Percentiles rank a stretch among this genome's conserved stretches.
Conservation (phyloP, 2,329 filamentous ascomycete species). For the Xylariaceae sp. region DNA sequence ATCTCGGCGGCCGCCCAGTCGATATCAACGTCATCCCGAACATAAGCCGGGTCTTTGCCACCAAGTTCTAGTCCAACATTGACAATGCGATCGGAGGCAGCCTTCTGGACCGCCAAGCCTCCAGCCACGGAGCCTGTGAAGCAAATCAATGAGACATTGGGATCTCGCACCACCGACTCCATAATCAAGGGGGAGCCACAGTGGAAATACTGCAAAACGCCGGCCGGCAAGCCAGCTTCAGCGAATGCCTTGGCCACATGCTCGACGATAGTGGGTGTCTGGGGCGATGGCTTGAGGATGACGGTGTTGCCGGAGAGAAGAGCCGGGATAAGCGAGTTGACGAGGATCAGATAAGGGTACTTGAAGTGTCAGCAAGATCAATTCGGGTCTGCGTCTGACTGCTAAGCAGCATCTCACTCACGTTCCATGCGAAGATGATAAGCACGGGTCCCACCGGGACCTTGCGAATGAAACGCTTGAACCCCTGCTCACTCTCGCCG, state of each 20-base stretch:
- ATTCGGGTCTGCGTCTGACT: not conserved
- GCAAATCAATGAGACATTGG: conserved; percentile 74
- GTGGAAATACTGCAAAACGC: conserved; percentile 90
- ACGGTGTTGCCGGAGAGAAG: conserved; percentile 85
- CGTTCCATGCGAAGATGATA: conserved; percentile 94
- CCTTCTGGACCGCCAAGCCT: conserved; percentile 78
- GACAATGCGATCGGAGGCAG: conserved; percentile 77
- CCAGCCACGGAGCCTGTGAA: conserved; percentile 92
- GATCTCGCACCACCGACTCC: conserved; percentile 71
- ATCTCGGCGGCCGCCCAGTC: conserved; percentile 91
- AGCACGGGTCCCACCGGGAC: conserved; percentile 82
- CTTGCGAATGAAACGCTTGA: conserved; percentile 85
- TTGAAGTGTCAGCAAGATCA: conserved; percentile 34
- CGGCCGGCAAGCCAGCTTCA: conserved; percentile 73
- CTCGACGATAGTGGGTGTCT: conserved; percentile 89
- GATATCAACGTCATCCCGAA: conserved; percentile 79
- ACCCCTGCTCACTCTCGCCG: conserved; percentile 79
- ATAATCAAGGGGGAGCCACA: conserved; percentile 72
- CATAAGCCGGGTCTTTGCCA: conserved; percentile 90
- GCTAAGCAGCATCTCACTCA: conserved; percentile 52
- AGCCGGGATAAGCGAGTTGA: conserved; percentile 91
- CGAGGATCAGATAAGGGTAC: conserved; percentile 91
- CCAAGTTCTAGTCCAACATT: conserved; percentile 86
- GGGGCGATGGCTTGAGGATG: conserved; percentile 89
- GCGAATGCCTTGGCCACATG: conserved; percentile 71